These are phyloP conservation scores for Aspergillus hancockii DNA, from an alignment of 495 filamentous ascomycete genomes.

Conservation along the genomic window DNA sequence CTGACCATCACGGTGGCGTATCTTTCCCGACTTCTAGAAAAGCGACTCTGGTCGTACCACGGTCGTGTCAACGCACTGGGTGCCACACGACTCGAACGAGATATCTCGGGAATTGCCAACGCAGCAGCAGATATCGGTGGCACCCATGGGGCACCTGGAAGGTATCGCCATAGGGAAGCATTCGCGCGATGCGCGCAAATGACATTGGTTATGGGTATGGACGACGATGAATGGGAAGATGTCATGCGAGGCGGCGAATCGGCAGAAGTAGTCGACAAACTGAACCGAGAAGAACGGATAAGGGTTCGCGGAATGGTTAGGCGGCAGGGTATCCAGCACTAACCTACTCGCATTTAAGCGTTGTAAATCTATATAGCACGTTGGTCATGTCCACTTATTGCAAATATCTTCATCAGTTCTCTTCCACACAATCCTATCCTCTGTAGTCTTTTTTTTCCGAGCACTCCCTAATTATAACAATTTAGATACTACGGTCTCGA, in stretches of 20 bases:
- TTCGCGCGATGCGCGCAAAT: constrained; percentile 85
- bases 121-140: constrained; percentile 69
- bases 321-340: constrained; percentile 9
- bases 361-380: not conserved
- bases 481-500: no score
- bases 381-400: not conserved
- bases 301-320: constrained; percentile 63
- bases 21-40: constrained; percentile 78
- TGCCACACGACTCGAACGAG: constrained; percentile 83
- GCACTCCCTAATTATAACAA: no score
- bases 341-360: not conserved
- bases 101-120: constrained; percentile 76
- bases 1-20: constrained; percentile 71
- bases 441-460: no score
- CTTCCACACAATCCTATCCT: not conserved
- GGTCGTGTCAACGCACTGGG: constrained; percentile 81
- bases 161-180: constrained; percentile 75
- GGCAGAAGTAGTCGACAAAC: constrained; percentile 44
- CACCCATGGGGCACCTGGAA: constrained; percentile 31
- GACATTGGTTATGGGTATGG: constrained; percentile 89
- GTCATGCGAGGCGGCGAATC: constrained; percentile 46
- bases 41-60: constrained; percentile 82
- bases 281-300: constrained; percentile 62
- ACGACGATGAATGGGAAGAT: constrained; percentile 97
- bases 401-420: not conserved